Conservation (phyloP, 805 yeast genomes). For the Ogataea haglerorum region DNA sequence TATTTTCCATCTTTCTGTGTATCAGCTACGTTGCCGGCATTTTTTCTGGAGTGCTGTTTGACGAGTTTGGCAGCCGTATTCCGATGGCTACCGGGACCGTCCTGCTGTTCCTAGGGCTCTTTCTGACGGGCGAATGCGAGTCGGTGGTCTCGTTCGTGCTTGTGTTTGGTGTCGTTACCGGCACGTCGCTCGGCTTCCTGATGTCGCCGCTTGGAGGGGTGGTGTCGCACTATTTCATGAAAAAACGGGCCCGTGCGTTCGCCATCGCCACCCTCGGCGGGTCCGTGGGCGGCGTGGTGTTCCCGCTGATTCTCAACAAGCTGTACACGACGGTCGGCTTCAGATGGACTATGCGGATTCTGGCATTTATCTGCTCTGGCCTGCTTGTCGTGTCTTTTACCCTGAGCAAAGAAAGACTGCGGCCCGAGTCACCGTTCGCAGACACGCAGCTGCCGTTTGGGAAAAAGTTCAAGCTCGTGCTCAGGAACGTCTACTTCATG, state of each 20-base stretch:
- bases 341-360: constrained; percentile 55
- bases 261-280: constrained; percentile 48
- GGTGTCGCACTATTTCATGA: constrained; percentile 43
- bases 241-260: constrained; percentile 38
- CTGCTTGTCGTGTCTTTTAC: constrained; percentile 27
- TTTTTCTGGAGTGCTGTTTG: constrained; percentile 56
- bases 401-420: constrained; percentile 37
- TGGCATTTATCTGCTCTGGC: constrained; percentile 35
- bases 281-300: constrained; percentile 60
- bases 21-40: constrained; percentile 47
- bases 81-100: constrained; percentile 42
- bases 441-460: constrained; percentile 6
- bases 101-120: constrained; percentile 45
- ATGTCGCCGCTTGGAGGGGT: constrained; percentile 45
- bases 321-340: constrained; percentile 50
- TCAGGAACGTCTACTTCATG: constrained; percentile 13
- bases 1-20: constrained; percentile 55
- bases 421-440: constrained; percentile 10
- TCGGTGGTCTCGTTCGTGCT: constrained; percentile 39
- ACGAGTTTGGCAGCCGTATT: constrained; percentile 45
- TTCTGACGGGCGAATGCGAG: constrained; percentile 46
- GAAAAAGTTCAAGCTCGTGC: constrained; percentile 7
- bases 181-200: constrained; percentile 42
- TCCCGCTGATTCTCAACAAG: constrained; percentile 50
- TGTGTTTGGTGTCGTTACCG: constrained; percentile 38